Conservation (phyloP, 768 basidiomycete genomes). For the Astraeus odoratus region DNA sequence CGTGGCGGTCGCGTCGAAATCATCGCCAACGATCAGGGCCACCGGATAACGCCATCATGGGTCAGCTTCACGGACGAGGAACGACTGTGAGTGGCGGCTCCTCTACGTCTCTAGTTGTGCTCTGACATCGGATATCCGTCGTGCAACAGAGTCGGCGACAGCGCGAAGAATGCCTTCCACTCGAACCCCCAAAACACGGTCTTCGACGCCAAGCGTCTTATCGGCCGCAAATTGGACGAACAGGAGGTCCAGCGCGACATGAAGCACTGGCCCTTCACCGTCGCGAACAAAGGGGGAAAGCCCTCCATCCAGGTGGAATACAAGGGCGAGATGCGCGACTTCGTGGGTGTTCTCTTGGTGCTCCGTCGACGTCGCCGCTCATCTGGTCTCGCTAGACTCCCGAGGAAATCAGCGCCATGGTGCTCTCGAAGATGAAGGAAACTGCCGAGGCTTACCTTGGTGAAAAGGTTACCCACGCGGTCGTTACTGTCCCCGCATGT, state of each 20-base stretch:
- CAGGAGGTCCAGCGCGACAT: conserved; percentile 73
- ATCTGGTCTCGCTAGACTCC: conserved; percentile 58
- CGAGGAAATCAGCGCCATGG: conserved; percentile 94
- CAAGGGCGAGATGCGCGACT: conserved; percentile 73
- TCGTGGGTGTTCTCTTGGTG: conserved; percentile 52
- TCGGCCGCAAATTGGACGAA: conserved; percentile 82
- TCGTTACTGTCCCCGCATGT: conserved; percentile 97
- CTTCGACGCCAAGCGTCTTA: conserved; percentile 94
- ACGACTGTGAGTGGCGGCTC: conserved; percentile 47
- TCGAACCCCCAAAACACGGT: conserved; percentile 90
- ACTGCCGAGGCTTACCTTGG: conserved; percentile 98
- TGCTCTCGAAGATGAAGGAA: conserved; percentile 97
- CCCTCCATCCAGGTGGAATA: conserved; percentile 72
- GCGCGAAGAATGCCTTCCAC: conserved; percentile 93
- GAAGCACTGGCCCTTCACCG: conserved; percentile 89
- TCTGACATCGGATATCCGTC: not conserved
- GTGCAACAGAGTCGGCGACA: conserved; percentile 67
- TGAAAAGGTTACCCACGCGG: conserved; percentile 92
- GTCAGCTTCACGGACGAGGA: conserved; percentile 77
- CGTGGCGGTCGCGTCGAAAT: conserved; percentile 84
- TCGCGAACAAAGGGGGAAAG: conserved; percentile 74
- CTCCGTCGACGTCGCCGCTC: no score
- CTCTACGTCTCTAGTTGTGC: not conserved
- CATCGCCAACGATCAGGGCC: conserved; percentile 85
- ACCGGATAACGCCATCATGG: conserved; percentile 88